phyloP scores from a whole-genome alignment of 75 land plant species.

The Adiantum capillusveneris region DNA sequence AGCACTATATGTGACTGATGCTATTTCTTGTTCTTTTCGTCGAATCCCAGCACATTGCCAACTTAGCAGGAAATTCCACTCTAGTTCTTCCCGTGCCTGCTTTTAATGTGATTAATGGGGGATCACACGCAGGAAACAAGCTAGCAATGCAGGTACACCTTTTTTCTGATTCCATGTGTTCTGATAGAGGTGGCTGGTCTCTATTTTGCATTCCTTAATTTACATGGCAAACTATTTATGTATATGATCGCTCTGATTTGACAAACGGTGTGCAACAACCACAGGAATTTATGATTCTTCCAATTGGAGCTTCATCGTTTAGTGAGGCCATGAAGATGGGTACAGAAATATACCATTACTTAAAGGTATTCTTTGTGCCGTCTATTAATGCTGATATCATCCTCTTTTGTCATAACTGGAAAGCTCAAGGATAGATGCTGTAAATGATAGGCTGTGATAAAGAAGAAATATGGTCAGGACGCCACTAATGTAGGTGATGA shows the following conservation, averaged over 20 bases:
- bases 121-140: slow-evolving; percentile 98
- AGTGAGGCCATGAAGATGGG: slow-evolving; percentile 99
- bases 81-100: slow-evolving; percentile 95
- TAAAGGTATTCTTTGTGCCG: slow-evolving; percentile 45
- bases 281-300: slow-evolving; percentile 99
- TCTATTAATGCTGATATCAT: too few relatives aligned
- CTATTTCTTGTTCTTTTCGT: too few relatives aligned
- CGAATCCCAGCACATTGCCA: slow-evolving; percentile 77
- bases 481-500: slow-evolving; percentile 99
- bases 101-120: slow-evolving; percentile 99
- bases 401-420: too few relatives aligned
- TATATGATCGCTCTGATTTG: too few relatives aligned
- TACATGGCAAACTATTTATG: too few relatives aligned
- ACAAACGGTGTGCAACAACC: too few relatives aligned
- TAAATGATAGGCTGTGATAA: slow-evolving; percentile 67
- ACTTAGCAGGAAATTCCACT: slow-evolving; percentile 88
- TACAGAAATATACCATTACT: slow-evolving; percentile 77
- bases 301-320: slow-evolving; percentile 88
- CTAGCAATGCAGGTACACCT: slow-evolving; percentile 84
- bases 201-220: too few relatives aligned
- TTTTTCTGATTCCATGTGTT: too few relatives aligned
- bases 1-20: too few relatives aligned
- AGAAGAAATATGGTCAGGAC: slow-evolving; percentile 98
- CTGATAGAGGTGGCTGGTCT: too few relatives aligned
- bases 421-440: too few relatives aligned